Evolutionary conservation across 2,329 filamentous ascomycete genomes (phyloP), one percentile per base, ranked within the genome.

Genomic region (Pochonia chlamydosporia): DNA sequence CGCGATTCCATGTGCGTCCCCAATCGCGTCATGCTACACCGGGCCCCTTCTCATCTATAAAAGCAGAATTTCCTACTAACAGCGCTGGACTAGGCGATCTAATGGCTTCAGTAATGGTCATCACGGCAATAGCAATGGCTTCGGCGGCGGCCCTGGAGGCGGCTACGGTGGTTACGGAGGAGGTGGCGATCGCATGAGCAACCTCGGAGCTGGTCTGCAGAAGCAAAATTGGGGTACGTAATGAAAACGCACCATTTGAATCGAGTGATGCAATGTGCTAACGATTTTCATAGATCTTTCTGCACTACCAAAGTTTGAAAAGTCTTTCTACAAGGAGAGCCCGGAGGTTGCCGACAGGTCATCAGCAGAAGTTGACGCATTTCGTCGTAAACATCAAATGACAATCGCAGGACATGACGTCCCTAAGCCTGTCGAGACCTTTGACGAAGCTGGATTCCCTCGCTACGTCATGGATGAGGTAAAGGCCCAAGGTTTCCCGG

Each of bases 291-390:
- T 56, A 93, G 93, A 99, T 65, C 60, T 93, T 46, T 75, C 68
- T 62, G 68, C 84, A 6, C 64, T 99, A 40, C 92, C 93, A 59
- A 97, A 97, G 71, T 99, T 99, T 73, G 93, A 99, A 68, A 99
- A 99, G 74, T 91, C 88, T 8, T 99, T 99, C 75, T 99, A 99
- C 81, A 96, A 97, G 76, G 93, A 97, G 72, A 84, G 93, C 64
- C 78, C 85, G 26, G 81, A 82, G 50, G 92, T 99, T 51, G 71
- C 82, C 52, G 75, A 70, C 60, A 88, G 93, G 62, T 83, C 89
- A 11, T 67, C 80, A 36, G 80, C 81, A 48, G 92, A 97, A 53
- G 87, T 99, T 49, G 86, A 91, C 24, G 87, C 84, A 47, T 99
- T 96, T 78, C 87, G 93, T 64, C 82, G 81, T 63, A 82, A 89